Base-by-base conservation (phyloP, 768 basidiomycete species). In the Trametes meyenii region DNA sequence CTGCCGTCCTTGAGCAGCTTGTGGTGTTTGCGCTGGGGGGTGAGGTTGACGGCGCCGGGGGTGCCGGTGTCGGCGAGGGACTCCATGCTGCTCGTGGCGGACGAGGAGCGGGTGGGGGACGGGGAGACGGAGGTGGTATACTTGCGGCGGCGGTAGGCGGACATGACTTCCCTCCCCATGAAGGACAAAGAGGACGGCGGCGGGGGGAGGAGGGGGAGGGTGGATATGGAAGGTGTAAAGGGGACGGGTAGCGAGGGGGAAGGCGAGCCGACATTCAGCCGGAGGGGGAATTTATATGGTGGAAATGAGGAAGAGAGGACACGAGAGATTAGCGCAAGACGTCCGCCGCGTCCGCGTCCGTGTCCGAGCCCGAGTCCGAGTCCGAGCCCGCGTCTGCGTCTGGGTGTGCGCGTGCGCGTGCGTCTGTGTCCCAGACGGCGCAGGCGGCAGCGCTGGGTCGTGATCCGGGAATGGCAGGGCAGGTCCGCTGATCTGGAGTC, bases 1-100 rank as follows among this genome's bases (percentile, higher is more conserved):
- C 75, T 77, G 69, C 90, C 90, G 67, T 92, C 90, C 72, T 91
- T 92, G 75, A 93, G 79, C 63, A 92, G 87, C 73, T 92, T 93
- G 69, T 88, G 81, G 75, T 92, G 90, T 66, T 92, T 92, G 58
- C 90, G 82, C 72, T 88, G 87, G 19, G 90, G 90, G 1, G 89
- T 92, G 67, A 88, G 81, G 55, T 80, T 71, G 39, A 59, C 66
- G 67, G 17, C 11, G 39, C 14, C 39, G 39, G 39, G 39, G 39
- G 17, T 23, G 45, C 75, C 76, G 72, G 67, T 67, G 62, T 66
- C 67, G 12, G 49, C 38, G 61, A 66, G 66, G 59, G 64, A 64
- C 58, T 63, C 68, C 62, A 69, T 67, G 63, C 51, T 60, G 56
- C 39, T 54, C 60, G 64, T 60, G 53, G 60, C 50, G 54, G 65